Base-by-base conservation (phyloP, 371 early-diverging fungal species). In the Syncephalastrum monosporum region DNA sequence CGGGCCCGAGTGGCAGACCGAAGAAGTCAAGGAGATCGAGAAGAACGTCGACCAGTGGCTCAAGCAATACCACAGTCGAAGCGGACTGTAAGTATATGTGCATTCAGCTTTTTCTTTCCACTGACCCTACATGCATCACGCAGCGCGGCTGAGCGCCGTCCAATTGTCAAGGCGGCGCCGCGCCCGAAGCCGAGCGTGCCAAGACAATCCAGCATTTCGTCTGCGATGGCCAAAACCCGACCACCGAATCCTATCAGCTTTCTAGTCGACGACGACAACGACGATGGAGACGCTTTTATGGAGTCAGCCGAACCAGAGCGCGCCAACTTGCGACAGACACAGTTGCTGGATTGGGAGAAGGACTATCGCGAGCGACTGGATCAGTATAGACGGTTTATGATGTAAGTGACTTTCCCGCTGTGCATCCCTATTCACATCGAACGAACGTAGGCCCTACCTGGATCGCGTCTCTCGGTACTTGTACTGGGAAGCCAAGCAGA, bases 1-100 rank as follows among this genome's bases (percentile, higher is more conserved):
- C 19, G 82, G 82, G 17, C 61, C 72, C 1, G 72, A 74, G n/a
- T 86, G 86, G 86, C 53, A 82, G 8, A 60, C 67, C 0, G 76
- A 74, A 12, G 74, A 81, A 21, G 81, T 84, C 4, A 81, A 75
- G 42, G 62, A 69, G 15, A 68, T 77, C 13, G 84, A 82, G 53
- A 64, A 64, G 12, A 64, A 84, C 47, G 74, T 86, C 3, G 71
- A 79, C 29, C 49, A 44, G 17, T 84, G 84, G 83, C 68, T 84
- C 19, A 79, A 74, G 48, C 74, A 84, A 27, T 82, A 75, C 45
- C 86, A 86, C 54, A 49, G 54, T 12, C 55, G 72, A 3, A 60
- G 55, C 25, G 68, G 69, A 56, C 52, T 56, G 64, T 63, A 68
- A 58, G 14, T 5, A 47, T 44, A 21, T 53, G 4, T 48, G 56